These are phyloP conservation scores for Colletotrichum sojae DNA, from an alignment of 2,329 filamentous ascomycete species.

Conservation along the genomic window DNA sequence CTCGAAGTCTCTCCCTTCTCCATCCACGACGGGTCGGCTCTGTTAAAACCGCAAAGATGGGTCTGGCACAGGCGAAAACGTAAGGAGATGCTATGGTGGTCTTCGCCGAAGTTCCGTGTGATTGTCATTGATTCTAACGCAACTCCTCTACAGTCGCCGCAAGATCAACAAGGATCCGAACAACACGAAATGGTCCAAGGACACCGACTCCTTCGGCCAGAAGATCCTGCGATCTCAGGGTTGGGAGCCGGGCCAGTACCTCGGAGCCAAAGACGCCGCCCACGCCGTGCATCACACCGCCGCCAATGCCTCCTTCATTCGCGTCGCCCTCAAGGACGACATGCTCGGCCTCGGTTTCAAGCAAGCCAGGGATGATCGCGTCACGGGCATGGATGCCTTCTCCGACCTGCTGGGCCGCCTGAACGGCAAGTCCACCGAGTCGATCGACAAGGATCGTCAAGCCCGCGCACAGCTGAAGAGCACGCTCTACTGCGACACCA, in stretches of 20 bases:
- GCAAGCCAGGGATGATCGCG: constrained; percentile 79
- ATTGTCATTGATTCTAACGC: neutral
- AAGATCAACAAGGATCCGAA: constrained; percentile 94
- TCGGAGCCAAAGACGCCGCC: constrained; percentile 82
- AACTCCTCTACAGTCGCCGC: constrained; percentile 52
- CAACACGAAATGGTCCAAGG: constrained; percentile 92
- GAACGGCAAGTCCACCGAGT: constrained; percentile 87
- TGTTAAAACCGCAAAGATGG: constrained; percentile 40
- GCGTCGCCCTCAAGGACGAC: constrained; percentile 89
- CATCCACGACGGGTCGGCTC: constrained; percentile 19
- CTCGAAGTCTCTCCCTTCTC: constrained; percentile 29
- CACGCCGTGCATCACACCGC: constrained; percentile 84
- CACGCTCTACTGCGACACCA: constrained; percentile 79
- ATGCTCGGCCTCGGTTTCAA: constrained; percentile 91
- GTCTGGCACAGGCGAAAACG: constrained; percentile 40
- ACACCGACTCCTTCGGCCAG: constrained; percentile 88
- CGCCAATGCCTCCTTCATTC: constrained; percentile 88
- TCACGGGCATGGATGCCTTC: constrained; percentile 89
- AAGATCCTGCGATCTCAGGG: constrained; percentile 90
- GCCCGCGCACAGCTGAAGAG: constrained; percentile 79
- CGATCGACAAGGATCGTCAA: constrained; percentile 78
- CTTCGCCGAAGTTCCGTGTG: neutral
- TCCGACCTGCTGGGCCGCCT: constrained; percentile 88
- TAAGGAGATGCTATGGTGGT: neutral
- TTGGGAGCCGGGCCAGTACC: constrained; percentile 87